Conservation (phyloP, 768 basidiomycete species). For the Termitomyces sp. region DNA sequence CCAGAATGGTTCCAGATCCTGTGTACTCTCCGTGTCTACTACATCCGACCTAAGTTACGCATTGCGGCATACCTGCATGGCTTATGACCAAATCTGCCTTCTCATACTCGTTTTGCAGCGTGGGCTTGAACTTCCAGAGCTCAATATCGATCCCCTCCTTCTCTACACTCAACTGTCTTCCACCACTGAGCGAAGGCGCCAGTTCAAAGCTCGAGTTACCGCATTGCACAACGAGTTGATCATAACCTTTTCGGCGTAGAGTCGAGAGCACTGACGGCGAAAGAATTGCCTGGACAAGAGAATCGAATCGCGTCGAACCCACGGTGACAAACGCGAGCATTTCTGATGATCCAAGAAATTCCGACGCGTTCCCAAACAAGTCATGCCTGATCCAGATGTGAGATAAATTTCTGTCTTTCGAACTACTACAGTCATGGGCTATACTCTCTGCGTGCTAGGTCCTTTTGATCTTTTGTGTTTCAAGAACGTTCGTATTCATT, state of each 20-base stretch:
- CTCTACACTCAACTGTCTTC: conserved; percentile 25
- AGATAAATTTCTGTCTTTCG: conserved; percentile 6
- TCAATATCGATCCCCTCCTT: conserved; percentile 53
- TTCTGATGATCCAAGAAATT: conserved; percentile 15
- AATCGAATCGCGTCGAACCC: conserved; percentile 86
- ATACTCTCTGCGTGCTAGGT: conserved; percentile 90
- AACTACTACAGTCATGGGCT: conserved; percentile 61
- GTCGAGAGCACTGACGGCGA: conserved; percentile 55
- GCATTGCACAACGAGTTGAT: conserved; percentile 68
- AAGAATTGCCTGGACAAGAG: conserved; percentile 61
- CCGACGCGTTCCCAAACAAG: conserved; percentile 16
- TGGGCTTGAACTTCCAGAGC: conserved; percentile 72
- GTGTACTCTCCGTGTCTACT: conserved; percentile 27
- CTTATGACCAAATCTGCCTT: conserved; percentile 81
- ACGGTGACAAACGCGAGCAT: conserved; percentile 78
- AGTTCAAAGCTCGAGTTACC: conserved; percentile 62
- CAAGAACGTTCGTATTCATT: conserved; percentile 15
- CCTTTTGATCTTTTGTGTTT: conserved; percentile 19
- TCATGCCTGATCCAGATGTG: conserved; percentile 16
- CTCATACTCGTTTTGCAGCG: conserved; percentile 63
- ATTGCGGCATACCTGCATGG: conserved; percentile 74
- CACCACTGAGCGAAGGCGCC: conserved; percentile 27
- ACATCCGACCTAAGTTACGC: conserved; percentile 6
- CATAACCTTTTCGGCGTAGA: conserved; percentile 57
- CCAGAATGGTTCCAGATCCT: conserved; percentile 96